Conservation (phyloP, 495 filamentous ascomycete genomes). For the Schizothecium vesticola region DNA sequence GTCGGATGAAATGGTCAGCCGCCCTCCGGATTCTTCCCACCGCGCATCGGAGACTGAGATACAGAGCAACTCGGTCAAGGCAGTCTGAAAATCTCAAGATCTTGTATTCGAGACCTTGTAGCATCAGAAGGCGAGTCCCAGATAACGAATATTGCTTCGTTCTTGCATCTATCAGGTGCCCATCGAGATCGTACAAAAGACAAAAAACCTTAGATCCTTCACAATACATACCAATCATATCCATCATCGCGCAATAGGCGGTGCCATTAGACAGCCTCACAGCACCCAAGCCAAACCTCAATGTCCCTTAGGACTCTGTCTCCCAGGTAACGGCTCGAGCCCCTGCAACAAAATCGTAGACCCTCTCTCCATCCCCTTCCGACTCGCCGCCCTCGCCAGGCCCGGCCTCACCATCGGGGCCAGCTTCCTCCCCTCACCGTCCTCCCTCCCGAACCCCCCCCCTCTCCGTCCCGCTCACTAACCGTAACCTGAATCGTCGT, state of each 20-base stretch:
- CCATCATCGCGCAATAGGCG: neutral
- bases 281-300: neutral
- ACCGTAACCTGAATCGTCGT: constrained; percentile 26
- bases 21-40: neutral
- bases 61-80: no score
- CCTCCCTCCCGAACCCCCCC: neutral
- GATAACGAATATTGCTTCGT: neutral
- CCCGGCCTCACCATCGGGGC: neutral
- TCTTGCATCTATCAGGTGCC: neutral
- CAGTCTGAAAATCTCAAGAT: no score
- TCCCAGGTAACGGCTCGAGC: neutral
- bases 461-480: neutral
- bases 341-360: constrained; percentile 2
- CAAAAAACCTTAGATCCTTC: neutral
- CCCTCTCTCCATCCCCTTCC: neutral
- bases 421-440: neutral
- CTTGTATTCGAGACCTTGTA: no score
- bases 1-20: no score
- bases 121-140: no score
- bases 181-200: neutral
- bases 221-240: neutral
- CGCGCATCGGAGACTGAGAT: no score
- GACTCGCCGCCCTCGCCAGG: neutral
- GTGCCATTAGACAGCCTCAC: neutral
- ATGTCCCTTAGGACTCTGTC: neutral